Evolutionary conservation across 2,329 filamentous ascomycete species (phyloP).

Genomic region (Salinomyces thailandicus): DNA sequence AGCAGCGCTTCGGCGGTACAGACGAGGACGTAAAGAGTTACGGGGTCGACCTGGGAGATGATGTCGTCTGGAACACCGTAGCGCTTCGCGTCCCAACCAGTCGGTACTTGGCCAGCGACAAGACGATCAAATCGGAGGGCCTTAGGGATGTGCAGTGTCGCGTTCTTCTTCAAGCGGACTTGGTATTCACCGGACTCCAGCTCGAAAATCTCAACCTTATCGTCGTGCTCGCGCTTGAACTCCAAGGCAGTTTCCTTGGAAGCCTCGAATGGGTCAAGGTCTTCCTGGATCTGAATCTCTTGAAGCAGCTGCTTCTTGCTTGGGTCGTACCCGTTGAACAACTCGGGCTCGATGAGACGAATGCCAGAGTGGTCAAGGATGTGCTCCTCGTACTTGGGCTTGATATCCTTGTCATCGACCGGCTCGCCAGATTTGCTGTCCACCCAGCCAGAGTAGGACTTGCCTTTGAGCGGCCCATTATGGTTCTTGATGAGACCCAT

Average conservation of each 20-base stretch:
- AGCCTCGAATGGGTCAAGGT: slow-evolving; percentile 91
- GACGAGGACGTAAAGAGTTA: slow-evolving; percentile 89
- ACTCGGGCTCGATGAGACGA: slow-evolving; percentile 90
- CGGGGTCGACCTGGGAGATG: slow-evolving; percentile 91
- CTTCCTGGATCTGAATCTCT: slow-evolving; percentile 94
- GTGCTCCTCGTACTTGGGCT: slow-evolving; percentile 92
- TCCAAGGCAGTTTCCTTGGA: slow-evolving; percentile 96
- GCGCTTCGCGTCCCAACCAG: slow-evolving; percentile 90
- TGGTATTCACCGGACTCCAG: slow-evolving; percentile 88
- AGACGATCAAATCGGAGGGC: slow-evolving; percentile 93
- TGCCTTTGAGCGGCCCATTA: slow-evolving; percentile 90
- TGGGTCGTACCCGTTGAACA: slow-evolving; percentile 94
- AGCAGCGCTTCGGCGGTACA: slow-evolving; percentile 87
- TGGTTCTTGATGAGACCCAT: slow-evolving; percentile 99
- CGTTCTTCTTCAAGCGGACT: slow-evolving; percentile 90
- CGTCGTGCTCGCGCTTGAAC: slow-evolving; percentile 92
- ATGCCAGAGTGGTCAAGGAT: slow-evolving; percentile 97
- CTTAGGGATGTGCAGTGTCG: slow-evolving; percentile 90
- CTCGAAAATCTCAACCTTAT: slow-evolving; percentile 96
- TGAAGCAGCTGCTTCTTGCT: slow-evolving; percentile 98
- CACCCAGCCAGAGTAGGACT: slow-evolving; percentile 94
- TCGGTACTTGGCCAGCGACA: slow-evolving; percentile 92
- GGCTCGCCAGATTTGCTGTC: slow-evolving; percentile 89
- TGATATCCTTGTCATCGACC: slow-evolving; percentile 96
- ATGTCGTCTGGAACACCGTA: slow-evolving; percentile 98